A percentile compares a stretch with the other conserved stretches of the same genome.
These are phyloP conservation scores for Cladosporium cucumerinum DNA, from an alignment of 2,329 filamentous ascomycete species.

Conservation along the genomic window DNA sequence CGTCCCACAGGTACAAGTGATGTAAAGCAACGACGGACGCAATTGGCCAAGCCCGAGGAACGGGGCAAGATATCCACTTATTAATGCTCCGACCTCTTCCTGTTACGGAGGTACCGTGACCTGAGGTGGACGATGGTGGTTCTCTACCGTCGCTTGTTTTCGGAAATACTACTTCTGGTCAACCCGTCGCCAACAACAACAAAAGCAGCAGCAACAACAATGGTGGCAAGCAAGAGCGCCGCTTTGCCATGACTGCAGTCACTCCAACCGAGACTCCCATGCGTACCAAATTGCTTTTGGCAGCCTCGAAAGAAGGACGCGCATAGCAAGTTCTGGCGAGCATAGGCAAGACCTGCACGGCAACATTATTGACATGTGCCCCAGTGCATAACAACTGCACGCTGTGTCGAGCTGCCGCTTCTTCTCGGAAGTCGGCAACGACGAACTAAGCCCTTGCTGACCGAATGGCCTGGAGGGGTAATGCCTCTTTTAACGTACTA, in stretches of 20 bases:
- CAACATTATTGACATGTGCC: background rate
- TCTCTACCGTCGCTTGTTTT: background rate
- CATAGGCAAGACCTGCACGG: background rate
- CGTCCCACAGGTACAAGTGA: background rate
- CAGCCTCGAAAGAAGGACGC: background rate
- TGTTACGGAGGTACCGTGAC: background rate
- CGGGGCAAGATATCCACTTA: background rate
- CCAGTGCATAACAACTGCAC: background rate
- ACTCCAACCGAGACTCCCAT: background rate
- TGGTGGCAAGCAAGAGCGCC: background rate
- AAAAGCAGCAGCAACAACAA: background rate
- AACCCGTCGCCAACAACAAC: background rate
- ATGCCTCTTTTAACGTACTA: background rate
- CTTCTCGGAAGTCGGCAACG: background rate
- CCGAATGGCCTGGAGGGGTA: background rate
- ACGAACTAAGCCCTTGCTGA: background rate
- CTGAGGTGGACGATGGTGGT: background rate
- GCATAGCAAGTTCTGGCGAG: background rate
- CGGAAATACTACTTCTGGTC: background rate
- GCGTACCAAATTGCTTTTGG: background rate
- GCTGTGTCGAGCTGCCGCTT: background rate
- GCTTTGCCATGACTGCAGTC: background rate
- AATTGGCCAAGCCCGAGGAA: slow-evolving; percentile 1
- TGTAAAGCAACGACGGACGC: background rate
- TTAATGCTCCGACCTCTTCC: background rate